A percentile compares a stretch with the other conserved stretches of the same genome.
Conservation (phyloP, 2,329 filamentous ascomycete species). For the Stagonosporopsis rhizophila region DNA sequence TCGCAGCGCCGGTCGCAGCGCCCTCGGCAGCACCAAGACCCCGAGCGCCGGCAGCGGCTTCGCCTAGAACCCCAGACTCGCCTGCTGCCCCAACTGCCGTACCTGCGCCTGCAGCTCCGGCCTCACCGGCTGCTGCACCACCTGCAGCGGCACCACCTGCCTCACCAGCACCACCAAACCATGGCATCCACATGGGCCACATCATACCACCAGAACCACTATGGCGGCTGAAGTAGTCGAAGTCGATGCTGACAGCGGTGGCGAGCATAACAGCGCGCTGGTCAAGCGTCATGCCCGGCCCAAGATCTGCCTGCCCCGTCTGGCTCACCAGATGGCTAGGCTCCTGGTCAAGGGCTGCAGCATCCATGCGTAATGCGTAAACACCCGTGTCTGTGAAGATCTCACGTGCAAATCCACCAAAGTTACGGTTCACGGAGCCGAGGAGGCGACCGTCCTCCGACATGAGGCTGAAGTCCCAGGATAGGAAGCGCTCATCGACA, state of each 20-base stretch:
- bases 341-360: constrained; percentile 55
- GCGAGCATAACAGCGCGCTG: constrained; percentile 71
- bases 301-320: constrained; percentile 36
- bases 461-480: constrained; percentile 69
- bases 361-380: constrained; percentile 70
- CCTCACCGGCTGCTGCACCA: constrained; percentile 48
- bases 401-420: constrained; percentile 67
- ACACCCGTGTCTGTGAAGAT: constrained; percentile 72
- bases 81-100: constrained; percentile 51
- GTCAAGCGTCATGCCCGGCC: constrained; percentile 67
- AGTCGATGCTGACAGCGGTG: constrained; percentile 69
- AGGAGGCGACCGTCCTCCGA: constrained; percentile 59
- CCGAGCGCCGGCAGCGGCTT: constrained; percentile 56
- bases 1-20: constrained; percentile 60
- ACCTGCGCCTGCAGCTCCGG: constrained; percentile 44
- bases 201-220: constrained; percentile 55
- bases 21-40: constrained; percentile 53
- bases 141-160: constrained; percentile 51
- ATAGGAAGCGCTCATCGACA: constrained; percentile 68
- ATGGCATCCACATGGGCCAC: constrained; percentile 61
- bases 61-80: constrained; percentile 53
- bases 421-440: constrained; percentile 70
- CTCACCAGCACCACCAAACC: constrained; percentile 46
- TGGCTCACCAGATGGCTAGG: constrained; percentile 50
- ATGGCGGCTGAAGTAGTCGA: constrained; percentile 72